These are phyloP conservation scores for Boletus speciosus DNA, from an alignment of 768 basidiomycete genomes.

Conservation along the genomic window DNA sequence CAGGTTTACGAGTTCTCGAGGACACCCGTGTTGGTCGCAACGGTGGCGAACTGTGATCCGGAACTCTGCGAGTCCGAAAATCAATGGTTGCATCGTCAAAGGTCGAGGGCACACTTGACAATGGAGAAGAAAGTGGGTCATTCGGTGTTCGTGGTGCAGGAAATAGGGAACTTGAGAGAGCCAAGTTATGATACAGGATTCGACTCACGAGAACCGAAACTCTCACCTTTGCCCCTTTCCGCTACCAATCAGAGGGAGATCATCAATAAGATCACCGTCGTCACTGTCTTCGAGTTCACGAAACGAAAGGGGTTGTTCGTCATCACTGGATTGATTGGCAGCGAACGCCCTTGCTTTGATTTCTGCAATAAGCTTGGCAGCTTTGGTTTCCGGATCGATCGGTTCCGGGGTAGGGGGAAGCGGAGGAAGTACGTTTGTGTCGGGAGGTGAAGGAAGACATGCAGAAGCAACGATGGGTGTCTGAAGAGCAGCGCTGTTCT, in stretches of 20 bases:
- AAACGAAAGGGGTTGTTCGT: conserved; percentile 33
- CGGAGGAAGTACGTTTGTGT: conserved; percentile 20
- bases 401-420: conserved; percentile 32
- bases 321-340: conserved; percentile 43
- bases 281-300: conserved; percentile 51
- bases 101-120: conserved; percentile 22
- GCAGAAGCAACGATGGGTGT: conserved; percentile 12
- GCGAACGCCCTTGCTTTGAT: conserved; percentile 63
- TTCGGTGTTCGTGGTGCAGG: not conserved
- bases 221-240: conserved; percentile 10
- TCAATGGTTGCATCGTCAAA: not conserved
- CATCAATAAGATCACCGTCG: conserved; percentile 41
- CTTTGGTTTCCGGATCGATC: conserved; percentile 38
- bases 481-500: conserved; percentile 6
- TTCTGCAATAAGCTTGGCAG: conserved; percentile 56
- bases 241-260: conserved; percentile 14
- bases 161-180: conserved; percentile 6
- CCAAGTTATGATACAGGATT: not conserved
- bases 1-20: conserved; percentile 18
- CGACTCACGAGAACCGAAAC: not conserved
- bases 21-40: conserved; percentile 13
- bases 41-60: conserved; percentile 3
- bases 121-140: conserved; percentile 19
- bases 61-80: not conserved
- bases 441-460: conserved; percentile 21